Evolutionary conservation across 106 monocot genomes (phyloP).

Genomic region (Dactylorhiza incarnata): DNA sequence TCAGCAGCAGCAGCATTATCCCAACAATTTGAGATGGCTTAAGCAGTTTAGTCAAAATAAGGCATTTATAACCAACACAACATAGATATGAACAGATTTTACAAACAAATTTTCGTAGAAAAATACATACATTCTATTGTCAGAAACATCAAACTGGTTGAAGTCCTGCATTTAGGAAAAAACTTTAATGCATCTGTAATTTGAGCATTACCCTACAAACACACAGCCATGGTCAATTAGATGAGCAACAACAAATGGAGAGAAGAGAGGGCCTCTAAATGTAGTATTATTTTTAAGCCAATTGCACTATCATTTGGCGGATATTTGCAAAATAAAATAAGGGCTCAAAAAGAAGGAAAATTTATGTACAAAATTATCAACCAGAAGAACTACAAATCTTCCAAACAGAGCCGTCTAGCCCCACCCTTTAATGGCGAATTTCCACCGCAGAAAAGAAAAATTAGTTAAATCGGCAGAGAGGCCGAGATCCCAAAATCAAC

Average conservation of each 20-base stretch:
- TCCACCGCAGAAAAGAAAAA: conserved; percentile 3
- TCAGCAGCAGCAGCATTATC: too few species aligned
- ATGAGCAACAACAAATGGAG: not conserved
- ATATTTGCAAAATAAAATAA: conserved; percentile 8
- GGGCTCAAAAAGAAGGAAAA: not conserved
- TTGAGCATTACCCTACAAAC: conserved; percentile 1
- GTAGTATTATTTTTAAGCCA: conserved; percentile 10
- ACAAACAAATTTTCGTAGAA: not conserved
- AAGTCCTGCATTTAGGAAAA: conserved; percentile 3
- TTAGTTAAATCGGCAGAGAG: not conserved
- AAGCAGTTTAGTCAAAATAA: too few species aligned
- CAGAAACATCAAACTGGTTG: conserved; percentile 5
- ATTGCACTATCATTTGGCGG: not conserved
- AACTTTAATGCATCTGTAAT: conserved; percentile 7
- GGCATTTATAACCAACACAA: not conserved
- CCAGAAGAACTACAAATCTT: conserved; percentile 3
- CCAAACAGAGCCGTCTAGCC: conserved; percentile 2
- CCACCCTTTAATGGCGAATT: conserved; percentile 2
- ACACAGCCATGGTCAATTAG: conserved; percentile 8
- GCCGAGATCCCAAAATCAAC: not conserved
- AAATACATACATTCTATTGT: not conserved
- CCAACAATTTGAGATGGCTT: too few species aligned
- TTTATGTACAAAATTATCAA: conserved; percentile 9
- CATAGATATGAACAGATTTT: not conserved
- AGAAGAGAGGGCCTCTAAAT: not conserved